Percentiles rank a stretch among this genome's conserved stretches.
Evolutionary conservation across 2,329 filamentous ascomycete species (phyloP).

Genomic region (Claviceps cyperi): DNA sequence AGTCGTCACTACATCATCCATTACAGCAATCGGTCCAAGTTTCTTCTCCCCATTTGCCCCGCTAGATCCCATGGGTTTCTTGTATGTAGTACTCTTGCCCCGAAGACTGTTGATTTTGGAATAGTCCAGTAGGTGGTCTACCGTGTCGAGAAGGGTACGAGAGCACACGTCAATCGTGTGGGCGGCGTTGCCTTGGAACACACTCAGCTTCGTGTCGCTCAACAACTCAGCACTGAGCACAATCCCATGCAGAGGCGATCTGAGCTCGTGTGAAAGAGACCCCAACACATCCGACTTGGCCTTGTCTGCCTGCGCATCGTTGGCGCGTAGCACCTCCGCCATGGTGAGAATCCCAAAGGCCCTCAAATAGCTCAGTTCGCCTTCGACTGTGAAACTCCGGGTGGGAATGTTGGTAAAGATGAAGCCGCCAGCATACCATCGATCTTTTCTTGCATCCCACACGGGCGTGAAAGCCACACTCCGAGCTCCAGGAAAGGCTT

Average conservation of each 20-base stretch:
- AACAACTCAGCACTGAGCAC: slow-evolving; percentile 38
- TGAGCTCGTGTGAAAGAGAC: slow-evolving; percentile 45
- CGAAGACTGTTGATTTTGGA: slow-evolving; percentile 35
- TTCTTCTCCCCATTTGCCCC: not conserved
- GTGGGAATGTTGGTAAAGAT: slow-evolving; percentile 30
- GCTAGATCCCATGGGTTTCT: not conserved
- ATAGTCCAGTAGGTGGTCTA: slow-evolving; percentile 38
- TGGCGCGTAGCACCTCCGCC: slow-evolving; percentile 37
- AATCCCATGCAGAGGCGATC: slow-evolving; percentile 46
- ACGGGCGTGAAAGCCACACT: slow-evolving; percentile 33
- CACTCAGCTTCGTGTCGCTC: slow-evolving; percentile 32
- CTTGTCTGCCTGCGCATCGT: slow-evolving; percentile 21
- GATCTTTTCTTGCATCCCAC: slow-evolving; percentile 29
- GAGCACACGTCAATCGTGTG: slow-evolving; percentile 36
- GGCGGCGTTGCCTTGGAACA: slow-evolving; percentile 30
- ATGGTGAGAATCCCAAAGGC: slow-evolving; percentile 41
- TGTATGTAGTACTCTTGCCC: not conserved
- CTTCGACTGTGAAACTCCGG: slow-evolving; percentile 28
- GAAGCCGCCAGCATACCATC: slow-evolving; percentile 36
- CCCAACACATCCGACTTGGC: slow-evolving; percentile 44
- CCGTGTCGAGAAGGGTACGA: slow-evolving; percentile 36
- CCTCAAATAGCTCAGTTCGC: slow-evolving; percentile 35
- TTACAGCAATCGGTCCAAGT: not conserved
- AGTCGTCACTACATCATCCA: not conserved
- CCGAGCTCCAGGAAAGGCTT: slow-evolving; percentile 27